Percentiles rank a stretch among this genome's conserved stretches.
These are phyloP conservation scores for Calocera viscosa DNA, from an alignment of 768 basidiomycete genomes.

Conservation along the genomic window DNA sequence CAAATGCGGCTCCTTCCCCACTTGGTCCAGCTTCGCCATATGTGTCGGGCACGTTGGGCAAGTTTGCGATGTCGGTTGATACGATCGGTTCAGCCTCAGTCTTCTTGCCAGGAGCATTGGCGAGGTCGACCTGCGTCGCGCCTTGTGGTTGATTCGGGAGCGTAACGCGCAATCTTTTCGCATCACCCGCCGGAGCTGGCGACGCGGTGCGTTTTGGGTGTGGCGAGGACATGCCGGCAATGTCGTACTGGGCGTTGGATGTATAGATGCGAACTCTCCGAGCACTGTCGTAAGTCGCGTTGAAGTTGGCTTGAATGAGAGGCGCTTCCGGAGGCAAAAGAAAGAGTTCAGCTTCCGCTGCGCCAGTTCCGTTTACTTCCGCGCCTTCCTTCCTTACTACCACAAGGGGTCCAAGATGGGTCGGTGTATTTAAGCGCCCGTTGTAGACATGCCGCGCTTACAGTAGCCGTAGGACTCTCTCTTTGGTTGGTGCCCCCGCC, in stretches of 20 bases:
- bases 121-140: constrained; percentile 63
- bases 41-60: constrained; percentile 28
- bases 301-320: background rate
- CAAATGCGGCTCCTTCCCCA: background rate
- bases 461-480: background rate
- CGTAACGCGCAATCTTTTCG: constrained; percentile 8
- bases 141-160: constrained; percentile 34
- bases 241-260: background rate
- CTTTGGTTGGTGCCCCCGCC: background rate
- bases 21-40: constrained; percentile 12
- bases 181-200: background rate
- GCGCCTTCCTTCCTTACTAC: constrained; percentile 1
- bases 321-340: constrained; percentile 9
- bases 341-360: background rate
- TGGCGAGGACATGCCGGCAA: constrained; percentile 6
- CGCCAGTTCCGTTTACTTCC: background rate
- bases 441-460: background rate
- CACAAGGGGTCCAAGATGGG: background rate
- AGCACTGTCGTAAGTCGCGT: background rate
- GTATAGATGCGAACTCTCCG: background rate
- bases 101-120: constrained; percentile 71
- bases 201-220: constrained; percentile 3
- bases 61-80: constrained; percentile 66
- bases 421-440: background rate
- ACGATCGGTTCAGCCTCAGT: constrained; percentile 76